phyloP scores from a whole-genome alignment of 352 stramenopile genomes.

The Phytophthora nicotianae region DNA sequence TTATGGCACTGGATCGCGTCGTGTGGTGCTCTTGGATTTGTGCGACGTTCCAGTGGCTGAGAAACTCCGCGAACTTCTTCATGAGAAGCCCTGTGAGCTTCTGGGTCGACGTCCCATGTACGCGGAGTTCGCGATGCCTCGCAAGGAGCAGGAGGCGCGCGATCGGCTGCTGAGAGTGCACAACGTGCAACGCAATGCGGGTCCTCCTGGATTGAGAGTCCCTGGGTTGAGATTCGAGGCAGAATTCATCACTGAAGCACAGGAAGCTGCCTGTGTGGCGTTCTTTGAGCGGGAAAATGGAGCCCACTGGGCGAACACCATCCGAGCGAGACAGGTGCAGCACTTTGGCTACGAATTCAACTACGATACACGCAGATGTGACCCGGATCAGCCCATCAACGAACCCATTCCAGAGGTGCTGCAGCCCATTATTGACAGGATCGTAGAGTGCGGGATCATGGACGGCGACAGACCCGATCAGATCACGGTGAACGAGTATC shows the following conservation, averaged over 20 bases:
- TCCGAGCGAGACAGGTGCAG: conserved; percentile 86
- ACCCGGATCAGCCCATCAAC: conserved; percentile 50
- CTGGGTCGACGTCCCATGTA: conserved; percentile 68
- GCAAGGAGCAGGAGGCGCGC: conserved; percentile 71
- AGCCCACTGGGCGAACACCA: conserved; percentile 65
- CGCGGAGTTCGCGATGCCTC: conserved; percentile 69
- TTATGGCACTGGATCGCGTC: conserved; percentile 62
- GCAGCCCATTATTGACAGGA: conserved; percentile 52
- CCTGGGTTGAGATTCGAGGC: conserved; percentile 65
- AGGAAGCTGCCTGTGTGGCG: conserved; percentile 58
- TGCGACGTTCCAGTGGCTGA: conserved; percentile 11
- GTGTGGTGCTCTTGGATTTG: conserved; percentile 56
- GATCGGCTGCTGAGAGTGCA: conserved; percentile 63
- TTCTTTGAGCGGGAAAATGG: conserved; percentile 67
- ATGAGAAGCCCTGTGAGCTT: conserved; percentile 64
- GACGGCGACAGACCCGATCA: conserved; percentile 64
- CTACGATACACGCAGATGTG: conserved; percentile 80
- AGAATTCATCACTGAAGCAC: conserved; percentile 68
- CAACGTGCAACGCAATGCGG: conserved; percentile 56
- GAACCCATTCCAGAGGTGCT: conserved; percentile 54
- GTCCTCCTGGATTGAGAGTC: conserved; percentile 46
- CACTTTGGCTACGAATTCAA: conserved; percentile 91
- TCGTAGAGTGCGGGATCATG: conserved; percentile 60
- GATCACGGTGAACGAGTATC: conserved; percentile 91
- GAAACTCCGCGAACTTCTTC: conserved; percentile 49